Evolutionary conservation across 768 basidiomycete species (phyloP).

Genomic region (Guyanaporus albipodus): DNA sequence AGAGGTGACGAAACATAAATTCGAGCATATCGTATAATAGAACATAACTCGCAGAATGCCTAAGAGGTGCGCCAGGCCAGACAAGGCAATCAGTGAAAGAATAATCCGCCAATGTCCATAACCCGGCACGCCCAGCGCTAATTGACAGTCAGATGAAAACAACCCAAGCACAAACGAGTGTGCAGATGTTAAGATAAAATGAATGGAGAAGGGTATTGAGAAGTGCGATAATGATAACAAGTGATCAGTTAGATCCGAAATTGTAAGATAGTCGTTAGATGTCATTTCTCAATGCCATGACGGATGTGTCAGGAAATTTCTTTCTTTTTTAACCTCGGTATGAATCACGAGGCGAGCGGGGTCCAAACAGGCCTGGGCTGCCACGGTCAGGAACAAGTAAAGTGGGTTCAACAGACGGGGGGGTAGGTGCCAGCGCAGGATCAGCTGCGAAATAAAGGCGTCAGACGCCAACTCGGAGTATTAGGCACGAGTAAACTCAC

Average conservation of each 20-base stretch:
- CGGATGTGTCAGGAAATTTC: not conserved
- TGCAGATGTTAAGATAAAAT: constrained; percentile 1
- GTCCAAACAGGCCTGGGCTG: constrained; percentile 74
- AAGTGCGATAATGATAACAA: constrained; percentile 28
- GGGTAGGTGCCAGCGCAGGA: constrained; percentile 51
- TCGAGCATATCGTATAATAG: constrained; percentile 18
- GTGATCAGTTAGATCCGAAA: constrained; percentile 8
- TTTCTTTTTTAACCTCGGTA: constrained; percentile 16
- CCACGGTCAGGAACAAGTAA: constrained; percentile 55
- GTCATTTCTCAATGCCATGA: constrained; percentile 4
- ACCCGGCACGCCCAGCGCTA: not conserved
- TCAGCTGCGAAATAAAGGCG: constrained; percentile 44
- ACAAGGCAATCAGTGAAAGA: not conserved
- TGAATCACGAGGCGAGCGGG: constrained; percentile 56
- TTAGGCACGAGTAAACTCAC: constrained; percentile 40
- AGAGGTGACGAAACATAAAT: constrained; percentile 13
- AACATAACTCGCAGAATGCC: constrained; percentile 1
- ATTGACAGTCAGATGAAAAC: not conserved
- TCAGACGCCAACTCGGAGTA: constrained; percentile 3
- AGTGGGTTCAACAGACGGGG: constrained; percentile 56
- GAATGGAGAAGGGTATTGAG: not conserved
- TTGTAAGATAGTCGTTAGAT: constrained; percentile 20
- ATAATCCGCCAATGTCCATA: not conserved
- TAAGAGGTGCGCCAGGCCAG: not conserved
- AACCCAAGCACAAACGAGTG: not conserved